Conservation (phyloP, 352 stramenopile genomes). For the Phytophthora fragariaefolia region DNA sequence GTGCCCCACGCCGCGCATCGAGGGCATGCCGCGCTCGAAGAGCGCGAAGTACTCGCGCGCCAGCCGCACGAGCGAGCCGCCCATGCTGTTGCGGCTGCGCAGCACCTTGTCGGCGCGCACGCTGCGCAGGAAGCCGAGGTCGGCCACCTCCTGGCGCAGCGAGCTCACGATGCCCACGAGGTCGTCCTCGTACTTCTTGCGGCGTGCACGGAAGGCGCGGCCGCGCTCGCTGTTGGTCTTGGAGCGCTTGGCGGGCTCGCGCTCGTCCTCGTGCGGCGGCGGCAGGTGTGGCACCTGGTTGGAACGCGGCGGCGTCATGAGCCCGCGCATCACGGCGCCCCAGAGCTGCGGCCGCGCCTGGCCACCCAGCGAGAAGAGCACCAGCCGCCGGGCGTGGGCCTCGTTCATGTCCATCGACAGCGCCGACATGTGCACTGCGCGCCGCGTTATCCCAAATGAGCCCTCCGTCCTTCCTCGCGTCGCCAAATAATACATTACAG, state of each 20-base stretch:
- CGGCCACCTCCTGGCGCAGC: constrained; percentile 52
- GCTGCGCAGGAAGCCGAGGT: constrained; percentile 50
- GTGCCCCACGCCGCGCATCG: constrained; percentile 17
- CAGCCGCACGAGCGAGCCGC: constrained; percentile 51
- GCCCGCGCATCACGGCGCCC: constrained; percentile 29
- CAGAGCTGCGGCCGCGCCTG: constrained; percentile 24
- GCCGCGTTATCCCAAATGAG: constrained; percentile 11
- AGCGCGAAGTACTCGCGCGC: constrained; percentile 55
- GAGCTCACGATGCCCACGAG: constrained; percentile 45
- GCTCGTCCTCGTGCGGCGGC: constrained; percentile 13
- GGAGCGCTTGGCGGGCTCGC: constrained; percentile 27
- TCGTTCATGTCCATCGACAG: too few relatives aligned
- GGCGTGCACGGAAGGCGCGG: constrained; percentile 62
- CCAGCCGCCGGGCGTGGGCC: constrained; percentile 8
- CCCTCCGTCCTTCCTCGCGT: background rate
- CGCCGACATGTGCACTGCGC: background rate
- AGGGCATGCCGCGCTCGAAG: constrained; percentile 55
- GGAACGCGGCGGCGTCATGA: background rate
- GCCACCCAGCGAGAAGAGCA: constrained; percentile 12
- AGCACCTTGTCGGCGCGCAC: constrained; percentile 53
- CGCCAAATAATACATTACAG: too few relatives aligned
- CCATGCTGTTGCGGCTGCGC: constrained; percentile 36
- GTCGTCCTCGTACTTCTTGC: constrained; percentile 52
- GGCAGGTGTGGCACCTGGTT: background rate
- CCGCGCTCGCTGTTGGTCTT: constrained; percentile 78